These are phyloP conservation scores for Lactarius pseudohatsudake DNA, from an alignment of 768 basidiomycete species.

Conservation along the genomic window DNA sequence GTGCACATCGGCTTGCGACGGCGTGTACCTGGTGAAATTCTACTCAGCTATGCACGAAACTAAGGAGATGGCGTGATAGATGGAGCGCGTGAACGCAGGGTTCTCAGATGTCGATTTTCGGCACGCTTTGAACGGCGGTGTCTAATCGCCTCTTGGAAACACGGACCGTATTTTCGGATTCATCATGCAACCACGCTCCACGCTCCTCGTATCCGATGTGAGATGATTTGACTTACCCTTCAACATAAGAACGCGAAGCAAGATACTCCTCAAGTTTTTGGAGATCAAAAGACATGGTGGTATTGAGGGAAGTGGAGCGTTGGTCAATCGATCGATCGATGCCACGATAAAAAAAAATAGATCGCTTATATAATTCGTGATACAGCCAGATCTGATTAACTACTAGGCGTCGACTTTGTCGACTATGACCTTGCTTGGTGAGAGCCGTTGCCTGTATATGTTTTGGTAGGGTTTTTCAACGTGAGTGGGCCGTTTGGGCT, in stretches of 20 bases:
- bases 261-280: constrained; percentile 84
- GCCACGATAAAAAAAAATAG: neutral
- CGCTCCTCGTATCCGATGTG: neutral
- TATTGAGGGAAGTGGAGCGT: neutral
- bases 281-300: constrained; percentile 63
- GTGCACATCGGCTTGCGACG: constrained; percentile 91
- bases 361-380: neutral
- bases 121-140: constrained; percentile 76
- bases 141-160: constrained; percentile 96
- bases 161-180: constrained; percentile 87
- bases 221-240: constrained; percentile 64
- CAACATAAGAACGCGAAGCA: constrained; percentile 80
- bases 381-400: too few relatives aligned
- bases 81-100: constrained; percentile 10
- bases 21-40: constrained; percentile 62
- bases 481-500: too few relatives aligned
- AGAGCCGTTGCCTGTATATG: too few relatives aligned
- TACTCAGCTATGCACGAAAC: constrained; percentile 6
- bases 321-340: neutral
- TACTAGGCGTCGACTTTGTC: too few relatives aligned
- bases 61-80: constrained; percentile 9
- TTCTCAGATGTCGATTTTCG: constrained; percentile 66
- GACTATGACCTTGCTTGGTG: too few relatives aligned
- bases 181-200: constrained; percentile 48
- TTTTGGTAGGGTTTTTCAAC: too few relatives aligned